Evolutionary conservation across 148 eudicot genomes (phyloP).

Genomic region (Pharnaceum exiguum): DNA sequence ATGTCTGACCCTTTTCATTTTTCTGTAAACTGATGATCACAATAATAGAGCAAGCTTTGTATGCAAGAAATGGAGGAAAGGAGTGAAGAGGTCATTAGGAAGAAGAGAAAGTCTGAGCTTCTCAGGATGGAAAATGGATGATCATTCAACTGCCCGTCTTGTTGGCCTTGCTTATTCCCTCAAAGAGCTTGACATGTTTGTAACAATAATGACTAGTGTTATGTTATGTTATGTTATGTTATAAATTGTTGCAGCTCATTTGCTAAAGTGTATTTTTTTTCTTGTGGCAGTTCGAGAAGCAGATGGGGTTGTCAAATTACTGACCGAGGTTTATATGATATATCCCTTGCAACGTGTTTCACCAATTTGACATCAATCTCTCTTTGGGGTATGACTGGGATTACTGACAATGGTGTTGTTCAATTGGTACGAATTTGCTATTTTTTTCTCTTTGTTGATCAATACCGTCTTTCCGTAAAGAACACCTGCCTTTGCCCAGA

Average conservation of each 20-base stretch:
- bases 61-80: constrained; percentile 77
- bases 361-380: constrained; percentile 74
- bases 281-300: constrained; percentile 71
- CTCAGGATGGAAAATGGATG: constrained; percentile 87
- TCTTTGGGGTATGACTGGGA: constrained; percentile 81
- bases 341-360: constrained; percentile 70
- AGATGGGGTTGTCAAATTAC: constrained; percentile 97
- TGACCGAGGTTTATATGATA: constrained; percentile 66
- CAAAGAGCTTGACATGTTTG: constrained; percentile 90
- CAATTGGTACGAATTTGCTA: constrained; percentile 51
- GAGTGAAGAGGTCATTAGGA: constrained; percentile 74
- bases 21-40: not conserved
- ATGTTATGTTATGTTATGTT: not conserved
- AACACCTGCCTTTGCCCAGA: too few species aligned
- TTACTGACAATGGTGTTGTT: constrained; percentile 80
- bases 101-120: constrained; percentile 68
- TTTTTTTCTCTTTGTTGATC: not conserved
- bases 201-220: too few species aligned
- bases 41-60: constrained; percentile 67
- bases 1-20: not conserved
- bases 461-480: not conserved
- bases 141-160: constrained; percentile 72
- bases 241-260: not conserved
- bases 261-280: not conserved
- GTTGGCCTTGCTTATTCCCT: constrained; percentile 71